Conservation (phyloP, 2,329 filamentous ascomycete genomes). For the Didymella pomorum region DNA sequence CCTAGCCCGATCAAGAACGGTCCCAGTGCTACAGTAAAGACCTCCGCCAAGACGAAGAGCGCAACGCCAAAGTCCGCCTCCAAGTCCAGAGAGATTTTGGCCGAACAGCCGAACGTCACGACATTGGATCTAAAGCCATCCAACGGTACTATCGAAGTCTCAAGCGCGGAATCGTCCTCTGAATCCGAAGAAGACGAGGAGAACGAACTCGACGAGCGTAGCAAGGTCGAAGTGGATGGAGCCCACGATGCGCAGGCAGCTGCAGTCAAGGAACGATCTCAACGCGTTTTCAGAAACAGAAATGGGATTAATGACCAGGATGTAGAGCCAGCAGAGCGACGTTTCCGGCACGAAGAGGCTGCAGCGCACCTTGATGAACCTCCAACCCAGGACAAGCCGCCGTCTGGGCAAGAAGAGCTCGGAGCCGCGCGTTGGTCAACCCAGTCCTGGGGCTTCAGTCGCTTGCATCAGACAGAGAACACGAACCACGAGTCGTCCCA, state of each 20-base stretch:
- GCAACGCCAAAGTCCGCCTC: background rate
- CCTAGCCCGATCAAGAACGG: background rate
- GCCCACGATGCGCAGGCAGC: background rate
- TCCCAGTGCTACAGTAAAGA: background rate
- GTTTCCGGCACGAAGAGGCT: too few relatives aligned
- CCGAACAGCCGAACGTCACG: background rate
- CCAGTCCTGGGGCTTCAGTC: conserved; percentile 18
- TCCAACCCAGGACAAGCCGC: conserved; percentile 6
- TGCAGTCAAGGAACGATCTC: background rate
- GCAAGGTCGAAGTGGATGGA: background rate
- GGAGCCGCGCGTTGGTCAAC: conserved; percentile 12
- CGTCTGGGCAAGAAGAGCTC: background rate
- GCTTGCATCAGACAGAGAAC: background rate
- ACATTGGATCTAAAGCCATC: background rate
- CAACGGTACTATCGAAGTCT: conserved; percentile 14
- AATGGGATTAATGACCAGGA: background rate
- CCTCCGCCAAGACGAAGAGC: background rate
- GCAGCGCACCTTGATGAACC: background rate
- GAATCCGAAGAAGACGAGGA: background rate
- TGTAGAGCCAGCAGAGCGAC: background rate
- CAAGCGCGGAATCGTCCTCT: conserved; percentile 19
- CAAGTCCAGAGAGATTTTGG: background rate
- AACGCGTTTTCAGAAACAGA: background rate
- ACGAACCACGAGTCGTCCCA: background rate
- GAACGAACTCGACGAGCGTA: conserved; percentile 2